Evolutionary conservation across 2,329 filamentous ascomycete genomes (phyloP).

Genomic region (Phialophora chinensis): DNA sequence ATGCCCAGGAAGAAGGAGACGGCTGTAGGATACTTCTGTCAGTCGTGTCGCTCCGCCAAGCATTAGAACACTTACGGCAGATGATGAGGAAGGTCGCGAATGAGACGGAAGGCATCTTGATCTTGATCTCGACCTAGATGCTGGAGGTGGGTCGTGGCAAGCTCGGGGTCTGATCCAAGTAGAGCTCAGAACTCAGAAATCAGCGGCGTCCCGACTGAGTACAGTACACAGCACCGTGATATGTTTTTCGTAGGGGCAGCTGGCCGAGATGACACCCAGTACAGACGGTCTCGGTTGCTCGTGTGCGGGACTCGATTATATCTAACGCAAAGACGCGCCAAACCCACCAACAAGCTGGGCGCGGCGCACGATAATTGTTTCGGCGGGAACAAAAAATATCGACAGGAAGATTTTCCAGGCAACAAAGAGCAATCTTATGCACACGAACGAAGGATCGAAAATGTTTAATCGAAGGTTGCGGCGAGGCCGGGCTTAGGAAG

Average conservation of each 20-base stretch:
- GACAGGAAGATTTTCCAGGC: background rate
- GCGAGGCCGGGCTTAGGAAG: slow-evolving; percentile 16
- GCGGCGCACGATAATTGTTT: background rate
- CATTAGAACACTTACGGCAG: slow-evolving; percentile 32
- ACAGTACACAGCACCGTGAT: background rate
- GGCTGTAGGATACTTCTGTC: slow-evolving; percentile 55
- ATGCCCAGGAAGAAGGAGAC: slow-evolving; percentile 98
- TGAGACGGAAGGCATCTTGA: slow-evolving; percentile 46
- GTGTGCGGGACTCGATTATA: background rate
- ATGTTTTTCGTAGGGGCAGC: background rate
- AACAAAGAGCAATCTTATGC: background rate
- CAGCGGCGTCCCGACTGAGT: background rate
- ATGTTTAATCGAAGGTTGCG: slow-evolving; percentile 19
- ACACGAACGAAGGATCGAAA: background rate
- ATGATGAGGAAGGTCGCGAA: slow-evolving; percentile 94
- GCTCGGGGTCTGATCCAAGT: background rate
- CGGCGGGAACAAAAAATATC: background rate
- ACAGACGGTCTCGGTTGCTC: background rate
- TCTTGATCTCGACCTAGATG: background rate
- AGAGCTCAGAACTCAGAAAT: background rate
- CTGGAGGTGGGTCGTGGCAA: background rate
- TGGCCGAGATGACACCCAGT: background rate
- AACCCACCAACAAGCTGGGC: background rate
- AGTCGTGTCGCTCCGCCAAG: slow-evolving; percentile 21
- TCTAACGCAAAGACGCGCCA: background rate